phyloP scores from a whole-genome alignment of 495 filamentous ascomycete genomes.

The Xylaria telfairii region DNA sequence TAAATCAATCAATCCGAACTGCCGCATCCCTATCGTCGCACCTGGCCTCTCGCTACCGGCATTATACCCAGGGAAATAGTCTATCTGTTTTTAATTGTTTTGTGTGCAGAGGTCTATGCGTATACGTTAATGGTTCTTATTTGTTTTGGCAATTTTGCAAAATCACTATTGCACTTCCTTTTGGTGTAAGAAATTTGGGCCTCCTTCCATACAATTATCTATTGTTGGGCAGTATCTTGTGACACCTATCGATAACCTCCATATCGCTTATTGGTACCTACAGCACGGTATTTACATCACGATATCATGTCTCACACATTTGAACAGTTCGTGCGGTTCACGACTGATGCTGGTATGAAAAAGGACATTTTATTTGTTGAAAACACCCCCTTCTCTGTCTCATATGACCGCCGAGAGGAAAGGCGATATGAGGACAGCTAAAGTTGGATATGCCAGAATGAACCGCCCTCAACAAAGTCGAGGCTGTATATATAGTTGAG shows the following conservation, averaged over 20 bases:
- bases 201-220: neutral
- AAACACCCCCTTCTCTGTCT: neutral
- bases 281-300: neutral
- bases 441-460: neutral
- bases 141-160: neutral
- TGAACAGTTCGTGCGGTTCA: constrained; percentile 49
- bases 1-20: constrained; percentile 1
- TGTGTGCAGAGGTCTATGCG: neutral
- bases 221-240: neutral
- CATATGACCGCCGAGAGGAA: neutral
- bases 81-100: neutral
- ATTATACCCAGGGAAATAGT: neutral
- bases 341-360: constrained; percentile 51
- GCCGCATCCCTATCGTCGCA: constrained; percentile 9
- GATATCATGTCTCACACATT: constrained; percentile 37
- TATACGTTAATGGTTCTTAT: neutral
- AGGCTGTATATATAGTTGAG: neutral
- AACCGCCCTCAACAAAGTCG: neutral
- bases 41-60: neutral
- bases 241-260: neutral
- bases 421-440: neutral
- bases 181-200: neutral
- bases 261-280: neutral
- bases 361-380: constrained; percentile 25
- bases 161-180: neutral